A percentile compares a stretch with the other conserved stretches of the same genome.
phyloP scores from a whole-genome alignment of 2,329 filamentous ascomycete species.

The Fonsecaea monophora region DNA sequence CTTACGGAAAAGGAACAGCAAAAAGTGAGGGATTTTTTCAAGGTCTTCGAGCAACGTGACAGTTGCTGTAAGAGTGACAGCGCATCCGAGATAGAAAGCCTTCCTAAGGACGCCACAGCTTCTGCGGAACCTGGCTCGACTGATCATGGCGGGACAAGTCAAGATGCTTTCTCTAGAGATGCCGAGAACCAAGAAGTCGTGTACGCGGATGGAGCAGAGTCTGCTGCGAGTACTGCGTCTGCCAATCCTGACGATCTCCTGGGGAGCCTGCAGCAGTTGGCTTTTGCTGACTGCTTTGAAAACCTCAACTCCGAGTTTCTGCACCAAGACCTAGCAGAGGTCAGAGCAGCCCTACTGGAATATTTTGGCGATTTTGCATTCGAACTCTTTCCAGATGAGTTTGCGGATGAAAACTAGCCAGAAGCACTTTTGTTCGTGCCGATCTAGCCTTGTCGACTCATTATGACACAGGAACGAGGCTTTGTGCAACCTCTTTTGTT shows the following conservation, averaged over 20 bases:
- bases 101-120: background rate
- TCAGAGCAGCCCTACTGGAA: background rate
- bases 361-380: background rate
- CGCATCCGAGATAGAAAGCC: background rate
- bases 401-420: background rate
- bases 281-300: background rate
- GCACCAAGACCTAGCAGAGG: background rate
- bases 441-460: background rate
- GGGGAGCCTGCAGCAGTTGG: background rate
- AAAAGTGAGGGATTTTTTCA: constrained; percentile 7
- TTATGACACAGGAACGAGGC: background rate
- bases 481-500: background rate
- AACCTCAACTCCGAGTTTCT: background rate
- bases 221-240: background rate
- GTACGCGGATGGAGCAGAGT: background rate
- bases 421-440: background rate
- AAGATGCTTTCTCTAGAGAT: background rate
- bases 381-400: background rate
- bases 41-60: background rate
- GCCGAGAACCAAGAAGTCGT: background rate
- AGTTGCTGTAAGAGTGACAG: background rate
- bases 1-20: constrained; percentile 3
- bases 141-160: background rate
- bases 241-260: background rate
- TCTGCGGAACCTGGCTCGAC: background rate